These are phyloP conservation scores for Ganoderma resinaceum DNA, from an alignment of 1,284 basidiomycete genomes.

Conservation along the genomic window DNA sequence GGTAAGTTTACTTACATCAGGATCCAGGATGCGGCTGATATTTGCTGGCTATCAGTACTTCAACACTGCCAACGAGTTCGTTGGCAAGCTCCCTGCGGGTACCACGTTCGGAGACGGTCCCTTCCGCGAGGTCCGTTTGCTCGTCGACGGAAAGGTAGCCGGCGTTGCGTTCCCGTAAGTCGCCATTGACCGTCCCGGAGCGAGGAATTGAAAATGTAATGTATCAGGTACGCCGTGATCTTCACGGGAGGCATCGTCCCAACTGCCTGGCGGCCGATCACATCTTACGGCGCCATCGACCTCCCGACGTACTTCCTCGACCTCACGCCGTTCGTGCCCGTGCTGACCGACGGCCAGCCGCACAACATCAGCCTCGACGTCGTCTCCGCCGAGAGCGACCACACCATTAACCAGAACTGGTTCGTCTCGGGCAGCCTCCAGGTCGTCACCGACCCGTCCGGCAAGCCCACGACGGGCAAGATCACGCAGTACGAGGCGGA, in stretches of 20 bases:
- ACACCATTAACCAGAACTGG: constrained; percentile 77
- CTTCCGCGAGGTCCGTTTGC: constrained; percentile 80
- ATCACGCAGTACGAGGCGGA: constrained; percentile 65
- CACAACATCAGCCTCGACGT: constrained; percentile 79
- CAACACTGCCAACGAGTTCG: constrained; percentile 69
- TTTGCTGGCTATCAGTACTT: constrained; percentile 60
- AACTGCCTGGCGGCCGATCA: constrained; percentile 80
- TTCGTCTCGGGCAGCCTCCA: constrained; percentile 78
- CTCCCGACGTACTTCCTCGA: constrained; percentile 83
- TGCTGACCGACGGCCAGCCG: constrained; percentile 70
- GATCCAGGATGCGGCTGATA: not conserved
- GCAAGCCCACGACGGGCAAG: constrained; percentile 67
- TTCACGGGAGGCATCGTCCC: constrained; percentile 86
- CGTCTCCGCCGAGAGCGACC: constrained; percentile 71
- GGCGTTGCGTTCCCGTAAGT: constrained; percentile 75
- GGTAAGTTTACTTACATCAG: constrained; percentile 47
- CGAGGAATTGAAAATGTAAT: not conserved
- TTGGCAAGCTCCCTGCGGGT: constrained; percentile 58
- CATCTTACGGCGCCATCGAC: constrained; percentile 80
- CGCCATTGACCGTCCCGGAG: not conserved
- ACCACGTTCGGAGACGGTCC: constrained; percentile 68
- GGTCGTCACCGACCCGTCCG: constrained; percentile 69
- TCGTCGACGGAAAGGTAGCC: constrained; percentile 78
- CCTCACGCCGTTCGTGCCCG: constrained; percentile 79
- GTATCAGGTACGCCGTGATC: constrained; percentile 60